phyloP scores from a whole-genome alignment of 371 early-diverging fungal species.

The Mortierella sp. region DNA sequence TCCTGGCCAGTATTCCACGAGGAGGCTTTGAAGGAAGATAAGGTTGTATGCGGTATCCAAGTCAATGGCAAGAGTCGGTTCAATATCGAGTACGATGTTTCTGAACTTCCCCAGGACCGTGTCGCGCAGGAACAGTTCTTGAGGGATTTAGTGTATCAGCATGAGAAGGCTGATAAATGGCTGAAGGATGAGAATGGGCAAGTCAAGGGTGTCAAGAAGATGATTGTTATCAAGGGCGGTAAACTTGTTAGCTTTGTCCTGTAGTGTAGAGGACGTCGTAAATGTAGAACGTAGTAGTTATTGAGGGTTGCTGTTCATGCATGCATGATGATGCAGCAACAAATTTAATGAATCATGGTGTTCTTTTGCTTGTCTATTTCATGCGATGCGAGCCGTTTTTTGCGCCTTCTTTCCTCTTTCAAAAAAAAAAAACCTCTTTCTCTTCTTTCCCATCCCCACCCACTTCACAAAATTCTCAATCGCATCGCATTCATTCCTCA shows the following conservation, averaged over 20 bases:
- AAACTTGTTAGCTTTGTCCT: conserved; percentile 85
- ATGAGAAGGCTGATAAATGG: conserved; percentile 63
- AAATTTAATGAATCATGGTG: neutral
- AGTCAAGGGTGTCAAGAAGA: conserved; percentile 66
- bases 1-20: conserved; percentile 77
- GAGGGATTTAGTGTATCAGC: conserved; percentile 42
- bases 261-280: neutral
- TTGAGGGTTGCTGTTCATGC: neutral
- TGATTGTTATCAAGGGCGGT: conserved; percentile 82
- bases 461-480: no score
- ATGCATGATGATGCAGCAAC: no score
- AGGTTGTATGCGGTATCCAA: conserved; percentile 71
- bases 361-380: neutral
- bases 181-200: conserved; percentile 59
- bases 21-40: conserved; percentile 65
- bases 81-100: conserved; percentile 61
- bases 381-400: no score
- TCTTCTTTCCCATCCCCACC: no score
- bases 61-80: conserved; percentile 88
- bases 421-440: no score
- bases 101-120: conserved; percentile 66
- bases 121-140: conserved; percentile 63
- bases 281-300: no score
- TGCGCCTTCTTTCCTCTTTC: no score
- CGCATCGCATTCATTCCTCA: no score